Conservation (phyloP, 2,329 filamentous ascomycete species). For the Mariannaea sp. region DNA sequence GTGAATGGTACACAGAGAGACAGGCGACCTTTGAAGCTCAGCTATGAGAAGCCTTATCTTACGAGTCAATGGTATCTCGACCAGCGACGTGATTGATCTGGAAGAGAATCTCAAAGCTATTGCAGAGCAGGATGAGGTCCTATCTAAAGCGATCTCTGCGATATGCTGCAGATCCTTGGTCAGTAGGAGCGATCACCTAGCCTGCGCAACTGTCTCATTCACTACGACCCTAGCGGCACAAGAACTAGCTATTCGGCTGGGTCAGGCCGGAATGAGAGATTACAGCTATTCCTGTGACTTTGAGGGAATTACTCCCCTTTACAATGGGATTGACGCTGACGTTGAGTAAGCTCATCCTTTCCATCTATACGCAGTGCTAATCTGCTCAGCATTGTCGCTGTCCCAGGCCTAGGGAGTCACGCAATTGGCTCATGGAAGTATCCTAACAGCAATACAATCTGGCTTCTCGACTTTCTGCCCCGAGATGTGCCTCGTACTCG, state of each 20-base stretch:
- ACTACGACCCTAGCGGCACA: constrained; percentile 6
- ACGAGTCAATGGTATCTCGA: constrained; percentile 9
- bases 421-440: constrained; percentile 40
- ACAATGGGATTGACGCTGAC: constrained; percentile 17
- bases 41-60: neutral
- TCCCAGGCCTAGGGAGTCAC: constrained; percentile 39
- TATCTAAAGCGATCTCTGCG: neutral
- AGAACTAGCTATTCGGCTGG: constrained; percentile 1
- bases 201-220: constrained; percentile 5
- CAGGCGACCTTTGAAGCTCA: no score
- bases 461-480: constrained; percentile 39
- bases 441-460: constrained; percentile 31
- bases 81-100: constrained; percentile 1
- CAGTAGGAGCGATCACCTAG: neutral
- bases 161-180: neutral
- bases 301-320: constrained; percentile 37
- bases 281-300: constrained; percentile 21
- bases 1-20: no score
- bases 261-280: neutral
- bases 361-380: neutral
- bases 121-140: neutral
- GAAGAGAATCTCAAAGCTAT: neutral
- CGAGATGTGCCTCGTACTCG: constrained; percentile 28
- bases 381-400: constrained; percentile 35
- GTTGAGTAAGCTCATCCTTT: constrained; percentile 28